These are phyloP conservation scores for Leptographium galeiforme DNA, from an alignment of 2,329 filamentous ascomycete species.

Conservation along the genomic window DNA sequence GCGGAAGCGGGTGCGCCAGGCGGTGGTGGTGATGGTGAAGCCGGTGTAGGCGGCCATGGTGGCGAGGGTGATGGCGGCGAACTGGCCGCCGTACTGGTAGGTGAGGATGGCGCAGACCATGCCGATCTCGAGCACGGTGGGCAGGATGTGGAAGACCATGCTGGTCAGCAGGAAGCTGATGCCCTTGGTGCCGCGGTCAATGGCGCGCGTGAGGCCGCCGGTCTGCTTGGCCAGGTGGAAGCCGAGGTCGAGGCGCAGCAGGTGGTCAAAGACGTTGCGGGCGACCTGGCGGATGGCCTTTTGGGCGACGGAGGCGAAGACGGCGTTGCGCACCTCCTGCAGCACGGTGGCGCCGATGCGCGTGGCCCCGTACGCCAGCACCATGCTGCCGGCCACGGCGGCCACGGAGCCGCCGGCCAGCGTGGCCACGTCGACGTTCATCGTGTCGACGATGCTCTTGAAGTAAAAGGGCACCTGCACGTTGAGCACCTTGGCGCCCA, in stretches of 20 bases:
- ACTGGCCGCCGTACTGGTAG: constrained; percentile 85
- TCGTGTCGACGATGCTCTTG: constrained; percentile 91
- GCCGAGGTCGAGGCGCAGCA: constrained; percentile 76
- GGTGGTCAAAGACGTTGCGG: constrained; percentile 80
- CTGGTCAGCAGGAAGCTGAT: constrained; percentile 95
- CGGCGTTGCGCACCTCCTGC: constrained; percentile 86
- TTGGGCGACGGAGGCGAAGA: constrained; percentile 93
- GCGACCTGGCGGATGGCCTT: constrained; percentile 90
- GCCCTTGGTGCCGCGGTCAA: constrained; percentile 94
- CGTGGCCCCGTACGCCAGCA: constrained; percentile 81
- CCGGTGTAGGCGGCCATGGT: constrained; percentile 92
- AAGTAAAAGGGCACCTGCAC: constrained; percentile 99
- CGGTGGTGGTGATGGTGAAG: constrained; percentile 94
- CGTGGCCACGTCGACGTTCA: constrained; percentile 74
- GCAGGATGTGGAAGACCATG: constrained; percentile 96
- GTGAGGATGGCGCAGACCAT: constrained; percentile 95
- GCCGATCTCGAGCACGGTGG: constrained; percentile 83
- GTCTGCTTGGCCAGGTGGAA: constrained; percentile 94
- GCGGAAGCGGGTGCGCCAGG: constrained; percentile 94
- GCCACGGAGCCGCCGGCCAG: constrained; percentile 76
- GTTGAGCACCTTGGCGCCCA: constrained; percentile 90
- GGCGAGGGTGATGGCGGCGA: constrained; percentile 75
- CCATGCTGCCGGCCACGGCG: constrained; percentile 82
- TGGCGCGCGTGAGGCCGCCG: constrained; percentile 81
- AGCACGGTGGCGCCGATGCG: constrained; percentile 81